These are phyloP conservation scores for Xylariomycetidae sp. DNA, from an alignment of 2,329 filamentous ascomycete genomes.

Conservation along the genomic window DNA sequence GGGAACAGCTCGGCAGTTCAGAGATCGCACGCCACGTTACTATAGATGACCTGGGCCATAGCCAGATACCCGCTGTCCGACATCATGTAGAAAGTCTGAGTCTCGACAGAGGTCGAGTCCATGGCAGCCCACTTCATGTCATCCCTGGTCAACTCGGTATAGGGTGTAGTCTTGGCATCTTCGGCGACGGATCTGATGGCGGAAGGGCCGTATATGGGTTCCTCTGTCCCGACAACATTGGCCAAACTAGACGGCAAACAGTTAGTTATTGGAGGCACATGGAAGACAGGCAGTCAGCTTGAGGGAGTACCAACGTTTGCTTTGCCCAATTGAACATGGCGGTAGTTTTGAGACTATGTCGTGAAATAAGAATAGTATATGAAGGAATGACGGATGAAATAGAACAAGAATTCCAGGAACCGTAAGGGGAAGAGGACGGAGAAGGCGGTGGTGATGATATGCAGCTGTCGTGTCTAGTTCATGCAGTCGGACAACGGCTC, in stretches of 20 bases:
- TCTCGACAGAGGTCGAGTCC: conserved; percentile 88
- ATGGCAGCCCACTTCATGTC: conserved; percentile 79
- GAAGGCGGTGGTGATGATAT: conserved; percentile 3
- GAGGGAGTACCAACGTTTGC: conserved; percentile 73
- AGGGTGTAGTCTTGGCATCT: conserved; percentile 73
- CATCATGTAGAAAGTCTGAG: conserved; percentile 88
- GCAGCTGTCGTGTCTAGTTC: too few species aligned
- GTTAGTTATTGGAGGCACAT: conserved; percentile 19
- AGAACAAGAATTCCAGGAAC: conserved; percentile 2
- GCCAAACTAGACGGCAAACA: conserved; percentile 46
- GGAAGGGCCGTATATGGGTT: conserved; percentile 88
- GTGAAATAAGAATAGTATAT: conserved; percentile 1
- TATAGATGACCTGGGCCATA: conserved; percentile 92
- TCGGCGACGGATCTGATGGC: conserved; percentile 83
- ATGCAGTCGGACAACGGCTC: too few species aligned
- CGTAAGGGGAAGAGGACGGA: too few species aligned
- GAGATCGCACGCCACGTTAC: conserved; percentile 78
- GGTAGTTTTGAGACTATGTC: background rate
- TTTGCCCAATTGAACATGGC: conserved; percentile 93
- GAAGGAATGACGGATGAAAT: conserved; percentile 8
- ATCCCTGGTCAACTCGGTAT: conserved; percentile 71
- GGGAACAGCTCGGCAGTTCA: conserved; percentile 5
- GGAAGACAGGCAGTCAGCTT: too few species aligned
- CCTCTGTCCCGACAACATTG: conserved; percentile 89
- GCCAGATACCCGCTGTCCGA: conserved; percentile 71